phyloP scores from a whole-genome alignment of 768 basidiomycete species.

The Mycena olivaceomarginata region DNA sequence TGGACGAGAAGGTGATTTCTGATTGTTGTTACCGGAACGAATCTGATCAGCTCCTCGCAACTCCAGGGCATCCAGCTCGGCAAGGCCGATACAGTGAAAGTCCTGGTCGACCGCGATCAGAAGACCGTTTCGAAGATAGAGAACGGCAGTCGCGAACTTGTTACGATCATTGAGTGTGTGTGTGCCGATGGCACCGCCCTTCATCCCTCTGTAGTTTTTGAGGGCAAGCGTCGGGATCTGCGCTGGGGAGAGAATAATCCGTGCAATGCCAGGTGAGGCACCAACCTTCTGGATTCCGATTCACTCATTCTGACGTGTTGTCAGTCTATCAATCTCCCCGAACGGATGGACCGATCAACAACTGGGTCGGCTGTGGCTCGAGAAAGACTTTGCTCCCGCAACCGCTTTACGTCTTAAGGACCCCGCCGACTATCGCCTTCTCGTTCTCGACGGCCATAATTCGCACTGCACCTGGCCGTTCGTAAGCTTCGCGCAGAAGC shows the following conservation, averaged over 20 bases:
- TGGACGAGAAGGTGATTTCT: neutral
- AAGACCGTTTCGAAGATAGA: constrained; percentile 43
- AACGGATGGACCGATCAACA: constrained; percentile 55
- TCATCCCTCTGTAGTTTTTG: constrained; percentile 61
- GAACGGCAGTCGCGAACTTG: constrained; percentile 62
- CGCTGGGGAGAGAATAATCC: constrained; percentile 44
- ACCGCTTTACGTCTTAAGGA: constrained; percentile 28
- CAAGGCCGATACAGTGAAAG: neutral
- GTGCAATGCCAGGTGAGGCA: constrained; percentile 38
- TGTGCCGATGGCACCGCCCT: constrained; percentile 63
- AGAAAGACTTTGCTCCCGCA: neutral
- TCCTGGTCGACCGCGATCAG: constrained; percentile 15
- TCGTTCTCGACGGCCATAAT: constrained; percentile 52
- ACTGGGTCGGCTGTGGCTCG: constrained; percentile 46
- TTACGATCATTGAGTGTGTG: constrained; percentile 67
- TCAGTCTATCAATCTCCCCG: constrained; percentile 44
- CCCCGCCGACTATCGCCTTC: constrained; percentile 40
- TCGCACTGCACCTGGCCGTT: constrained; percentile 46
- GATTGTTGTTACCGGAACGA: neutral
- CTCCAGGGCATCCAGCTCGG: constrained; percentile 10
- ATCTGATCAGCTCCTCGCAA: neutral
- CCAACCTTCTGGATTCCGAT: neutral
- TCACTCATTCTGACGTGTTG: neutral
- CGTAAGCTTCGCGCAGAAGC: constrained; percentile 42
- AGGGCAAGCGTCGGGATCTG: constrained; percentile 35